Conservation (phyloP, 2,329 filamentous ascomycete species). For the Cladosporium sp. region DNA sequence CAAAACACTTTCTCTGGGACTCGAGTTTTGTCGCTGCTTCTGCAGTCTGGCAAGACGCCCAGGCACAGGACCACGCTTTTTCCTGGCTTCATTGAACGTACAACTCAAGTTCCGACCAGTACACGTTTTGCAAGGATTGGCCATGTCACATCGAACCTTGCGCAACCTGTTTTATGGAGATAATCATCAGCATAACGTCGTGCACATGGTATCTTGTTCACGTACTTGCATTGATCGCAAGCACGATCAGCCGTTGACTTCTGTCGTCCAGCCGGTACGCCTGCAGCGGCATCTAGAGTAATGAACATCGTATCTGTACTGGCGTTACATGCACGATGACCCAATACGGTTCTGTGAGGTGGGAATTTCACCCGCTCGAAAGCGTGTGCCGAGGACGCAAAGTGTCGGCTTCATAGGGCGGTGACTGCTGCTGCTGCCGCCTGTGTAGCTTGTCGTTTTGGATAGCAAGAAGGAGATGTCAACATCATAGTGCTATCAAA, state of each 20-base stretch:
- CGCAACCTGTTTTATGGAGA: neutral
- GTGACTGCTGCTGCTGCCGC: too few relatives aligned
- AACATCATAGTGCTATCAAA: neutral
- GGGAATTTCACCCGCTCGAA: neutral
- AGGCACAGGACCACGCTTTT: conserved; percentile 36
- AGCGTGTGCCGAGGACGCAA: neutral
- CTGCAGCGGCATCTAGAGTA: conserved; percentile 21
- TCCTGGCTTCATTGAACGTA: conserved; percentile 40
- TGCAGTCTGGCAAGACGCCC: conserved; percentile 38
- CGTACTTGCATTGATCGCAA: conserved; percentile 40
- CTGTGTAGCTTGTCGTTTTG: neutral
- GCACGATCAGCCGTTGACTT: conserved; percentile 28
- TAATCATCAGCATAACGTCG: neutral
- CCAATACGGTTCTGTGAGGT: neutral
- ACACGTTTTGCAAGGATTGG: conserved; percentile 37
- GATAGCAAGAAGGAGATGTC: neutral
- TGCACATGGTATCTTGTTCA: conserved; percentile 15
- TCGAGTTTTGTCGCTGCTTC: conserved; percentile 26
- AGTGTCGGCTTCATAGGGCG: neutral
- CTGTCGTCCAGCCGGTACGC: conserved; percentile 13
- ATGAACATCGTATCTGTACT: conserved; percentile 19
- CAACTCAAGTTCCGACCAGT: conserved; percentile 37
- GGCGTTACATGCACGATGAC: neutral
- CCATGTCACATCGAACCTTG: conserved; percentile 39
- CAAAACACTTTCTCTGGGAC: neutral